phyloP scores from a whole-genome alignment of 768 basidiomycete species.

The Lactarius trivialis region DNA sequence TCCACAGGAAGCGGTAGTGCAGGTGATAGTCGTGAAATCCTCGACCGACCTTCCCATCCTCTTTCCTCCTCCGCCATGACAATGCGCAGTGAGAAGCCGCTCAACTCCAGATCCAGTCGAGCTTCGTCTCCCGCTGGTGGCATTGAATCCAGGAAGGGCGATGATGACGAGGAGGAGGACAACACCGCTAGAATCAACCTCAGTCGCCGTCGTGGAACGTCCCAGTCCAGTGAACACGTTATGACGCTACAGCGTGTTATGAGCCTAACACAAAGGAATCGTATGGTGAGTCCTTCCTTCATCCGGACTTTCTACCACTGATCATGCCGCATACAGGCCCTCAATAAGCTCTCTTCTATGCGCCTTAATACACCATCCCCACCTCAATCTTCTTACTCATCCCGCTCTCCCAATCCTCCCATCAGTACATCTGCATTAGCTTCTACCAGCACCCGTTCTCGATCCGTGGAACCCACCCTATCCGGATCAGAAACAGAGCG shows the following conservation, averaged over 20 bases:
- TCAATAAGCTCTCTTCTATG: slow-evolving; percentile 50
- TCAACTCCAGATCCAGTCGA: slow-evolving; percentile 24
- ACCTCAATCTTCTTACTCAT: slow-evolving; percentile 33
- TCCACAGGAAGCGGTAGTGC: slow-evolving; percentile 65
- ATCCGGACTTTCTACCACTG: neutral
- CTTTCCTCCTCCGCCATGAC: slow-evolving; percentile 28
- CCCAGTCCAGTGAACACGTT: slow-evolving; percentile 44
- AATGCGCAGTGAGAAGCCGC: slow-evolving; percentile 37
- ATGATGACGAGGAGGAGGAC: slow-evolving; percentile 53
- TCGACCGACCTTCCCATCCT: slow-evolving; percentile 33
- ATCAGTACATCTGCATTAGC: slow-evolving; percentile 26
- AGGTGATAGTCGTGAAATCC: slow-evolving; percentile 33
- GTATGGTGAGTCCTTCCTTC: slow-evolving; percentile 47
- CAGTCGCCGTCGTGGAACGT: slow-evolving; percentile 29
- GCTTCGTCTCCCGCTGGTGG: slow-evolving; percentile 31
- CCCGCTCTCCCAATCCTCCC: slow-evolving; percentile 27
- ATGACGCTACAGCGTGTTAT: slow-evolving; percentile 60
- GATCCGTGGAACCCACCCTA: slow-evolving; percentile 27
- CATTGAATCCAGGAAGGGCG: slow-evolving; percentile 45
- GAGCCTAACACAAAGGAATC: slow-evolving; percentile 65
- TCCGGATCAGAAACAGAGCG: slow-evolving; percentile 84
- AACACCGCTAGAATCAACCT: slow-evolving; percentile 45
- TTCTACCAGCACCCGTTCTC: slow-evolving; percentile 30
- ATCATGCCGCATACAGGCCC: slow-evolving; percentile 12
- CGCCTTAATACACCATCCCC: slow-evolving; percentile 54